These are phyloP conservation scores for Colletotrichum sojae DNA, from an alignment of 2,329 filamentous ascomycete genomes.

Conservation along the genomic window DNA sequence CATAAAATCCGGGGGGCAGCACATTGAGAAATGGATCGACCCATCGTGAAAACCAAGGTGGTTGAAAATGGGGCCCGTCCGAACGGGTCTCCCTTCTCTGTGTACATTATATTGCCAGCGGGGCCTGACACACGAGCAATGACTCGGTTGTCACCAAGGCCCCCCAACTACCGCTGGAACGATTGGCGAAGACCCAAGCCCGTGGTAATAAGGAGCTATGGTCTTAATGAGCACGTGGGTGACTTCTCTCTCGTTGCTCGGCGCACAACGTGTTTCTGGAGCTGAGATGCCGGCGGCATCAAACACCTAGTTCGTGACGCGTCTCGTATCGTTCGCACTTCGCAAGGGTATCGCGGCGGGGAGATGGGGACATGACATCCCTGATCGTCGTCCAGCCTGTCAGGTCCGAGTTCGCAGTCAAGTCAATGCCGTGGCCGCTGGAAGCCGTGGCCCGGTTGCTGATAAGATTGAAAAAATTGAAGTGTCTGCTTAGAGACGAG, in stretches of 20 bases:
- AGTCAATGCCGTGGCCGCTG: neutral
- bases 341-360: neutral
- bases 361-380: constrained; percentile 5
- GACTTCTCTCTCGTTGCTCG: neutral
- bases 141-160: constrained; percentile 18
- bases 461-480: too few relatives aligned
- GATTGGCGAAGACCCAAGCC: constrained; percentile 6
- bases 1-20: constrained; percentile 22
- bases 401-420: constrained; percentile 1
- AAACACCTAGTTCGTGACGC: constrained; percentile 1
- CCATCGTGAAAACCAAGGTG: constrained; percentile 3
- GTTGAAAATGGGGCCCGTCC: constrained; percentile 1
- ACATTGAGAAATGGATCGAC: neutral
- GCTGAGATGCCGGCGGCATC: constrained; percentile 14
- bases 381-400: neutral
- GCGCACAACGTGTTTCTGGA: neutral
- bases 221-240: constrained; percentile 19
- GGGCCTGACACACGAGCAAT: constrained; percentile 6
- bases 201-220: neutral
- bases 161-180: neutral
- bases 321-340: neutral
- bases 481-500: neutral
- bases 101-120: constrained; percentile 4
- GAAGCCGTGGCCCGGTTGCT: too few relatives aligned
- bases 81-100: constrained; percentile 3